Conservation (phyloP, 106 monocot species). For the Apostasia ramifera region DNA sequence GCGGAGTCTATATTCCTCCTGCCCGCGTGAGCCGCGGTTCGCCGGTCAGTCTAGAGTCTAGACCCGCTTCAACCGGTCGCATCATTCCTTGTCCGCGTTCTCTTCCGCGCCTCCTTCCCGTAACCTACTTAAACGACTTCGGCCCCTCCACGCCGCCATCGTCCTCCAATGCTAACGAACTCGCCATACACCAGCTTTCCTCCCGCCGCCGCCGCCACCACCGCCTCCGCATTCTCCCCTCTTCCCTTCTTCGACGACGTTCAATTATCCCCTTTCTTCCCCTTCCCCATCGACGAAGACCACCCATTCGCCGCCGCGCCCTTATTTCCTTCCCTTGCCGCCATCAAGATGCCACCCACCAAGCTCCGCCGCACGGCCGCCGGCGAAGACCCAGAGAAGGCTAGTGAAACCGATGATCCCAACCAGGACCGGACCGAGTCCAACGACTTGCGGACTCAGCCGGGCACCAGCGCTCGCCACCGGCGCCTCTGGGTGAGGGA, state of each 20-base stretch:
- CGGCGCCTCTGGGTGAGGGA: slow-evolving; percentile 38
- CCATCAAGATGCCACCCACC: not conserved
- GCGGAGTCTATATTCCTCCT: not conserved
- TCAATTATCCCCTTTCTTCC: not conserved
- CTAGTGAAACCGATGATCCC: too few relatives aligned
- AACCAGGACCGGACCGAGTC: not conserved
- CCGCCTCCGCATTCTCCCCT: too few relatives aligned
- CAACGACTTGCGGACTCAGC: not conserved
- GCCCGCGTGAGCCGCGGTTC: slow-evolving; percentile 33
- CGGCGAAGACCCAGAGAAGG: too few relatives aligned
- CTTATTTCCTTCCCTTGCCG: not conserved
- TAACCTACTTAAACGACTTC: not conserved
- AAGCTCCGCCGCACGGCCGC: not conserved
- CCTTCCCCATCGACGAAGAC: not conserved
- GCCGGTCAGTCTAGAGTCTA: not conserved
- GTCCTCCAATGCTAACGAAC: not conserved
- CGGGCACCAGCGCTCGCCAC: not conserved
- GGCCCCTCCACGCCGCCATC: not conserved
- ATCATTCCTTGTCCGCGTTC: slow-evolving; percentile 3
- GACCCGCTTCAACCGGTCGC: not conserved
- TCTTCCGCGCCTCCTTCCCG: not conserved
- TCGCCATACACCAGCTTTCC: not conserved
- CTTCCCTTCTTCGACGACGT: not conserved
- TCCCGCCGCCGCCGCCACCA: not conserved
- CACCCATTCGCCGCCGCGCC: too few relatives aligned